Conservation (phyloP, 2,329 filamentous ascomycete genomes). For the Emericellopsis atlantica region DNA sequence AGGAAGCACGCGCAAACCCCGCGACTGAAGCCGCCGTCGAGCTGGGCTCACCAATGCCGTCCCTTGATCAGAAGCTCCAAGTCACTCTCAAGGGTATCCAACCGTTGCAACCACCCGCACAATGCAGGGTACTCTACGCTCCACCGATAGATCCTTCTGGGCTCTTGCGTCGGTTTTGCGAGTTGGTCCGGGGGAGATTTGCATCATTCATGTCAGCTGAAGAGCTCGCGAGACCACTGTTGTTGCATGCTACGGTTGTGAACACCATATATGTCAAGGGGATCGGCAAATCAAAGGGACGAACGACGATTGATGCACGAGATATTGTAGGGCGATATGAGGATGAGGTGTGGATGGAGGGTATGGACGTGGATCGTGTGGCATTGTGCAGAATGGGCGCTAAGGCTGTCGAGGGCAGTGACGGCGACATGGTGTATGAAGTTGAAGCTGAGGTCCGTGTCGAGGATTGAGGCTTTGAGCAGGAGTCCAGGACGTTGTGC, state of each 20-base stretch:
- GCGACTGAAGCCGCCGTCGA: conserved; percentile 1
- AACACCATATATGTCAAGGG: conserved; percentile 66
- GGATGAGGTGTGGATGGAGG: conserved; percentile 58
- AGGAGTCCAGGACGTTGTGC: no score
- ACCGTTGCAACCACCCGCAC: conserved; percentile 45
- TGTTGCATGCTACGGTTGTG: conserved; percentile 73
- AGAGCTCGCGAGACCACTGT: conserved; percentile 38
- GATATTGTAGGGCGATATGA: conserved; percentile 46
- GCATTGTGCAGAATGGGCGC: conserved; percentile 85
- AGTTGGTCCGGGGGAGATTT: conserved; percentile 41
- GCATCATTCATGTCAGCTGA: conserved; percentile 45
- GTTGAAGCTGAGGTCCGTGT: conserved; percentile 35
- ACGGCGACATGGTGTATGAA: conserved; percentile 36
- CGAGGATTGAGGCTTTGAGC: conserved; percentile 7
- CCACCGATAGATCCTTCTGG: conserved; percentile 38
- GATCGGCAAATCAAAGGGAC: conserved; percentile 17
- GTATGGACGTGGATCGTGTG: conserved; percentile 55
- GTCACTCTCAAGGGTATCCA: conserved; percentile 42
- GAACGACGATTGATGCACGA: conserved; percentile 38
- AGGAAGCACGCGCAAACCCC: conserved; percentile 8
- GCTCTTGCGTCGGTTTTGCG: conserved; percentile 43
- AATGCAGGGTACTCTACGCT: conserved; percentile 53
- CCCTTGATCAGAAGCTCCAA: conserved; percentile 12
- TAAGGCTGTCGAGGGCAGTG: conserved; percentile 43
- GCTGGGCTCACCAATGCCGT: conserved; percentile 3